Conservation (phyloP, 257 asterid species). For the Prunella vulgaris region DNA sequence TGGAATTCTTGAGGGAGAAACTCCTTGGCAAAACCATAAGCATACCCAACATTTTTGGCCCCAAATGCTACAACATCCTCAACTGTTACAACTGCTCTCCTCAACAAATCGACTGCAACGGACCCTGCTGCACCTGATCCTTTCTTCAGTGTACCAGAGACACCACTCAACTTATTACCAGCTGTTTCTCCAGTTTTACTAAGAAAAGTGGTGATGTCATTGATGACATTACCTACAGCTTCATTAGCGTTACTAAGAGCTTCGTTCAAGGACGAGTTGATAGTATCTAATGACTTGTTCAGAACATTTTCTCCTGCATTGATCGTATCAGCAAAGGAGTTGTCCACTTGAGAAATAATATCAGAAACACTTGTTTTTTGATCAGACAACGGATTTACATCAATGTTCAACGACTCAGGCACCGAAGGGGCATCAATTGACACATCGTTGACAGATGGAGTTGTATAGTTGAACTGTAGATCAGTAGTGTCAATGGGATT, state of each 20-base stretch:
- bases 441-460: conserved; percentile 24
- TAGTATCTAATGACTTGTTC: conserved; percentile 42
- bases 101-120: conserved; percentile 49
- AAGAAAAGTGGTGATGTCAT: conserved; percentile 36
- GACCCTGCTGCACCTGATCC: conserved; percentile 57
- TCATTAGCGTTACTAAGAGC: conserved; percentile 38
- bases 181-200: conserved; percentile 61
- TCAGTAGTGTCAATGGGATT: conserved; percentile 20
- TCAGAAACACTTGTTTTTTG: conserved; percentile 30
- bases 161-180: conserved; percentile 41
- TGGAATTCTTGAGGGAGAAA: conserved; percentile 63
- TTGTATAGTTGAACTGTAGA: conserved; percentile 20
- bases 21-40: conserved; percentile 57
- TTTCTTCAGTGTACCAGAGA: conserved; percentile 54
- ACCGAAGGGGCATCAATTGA: conserved; percentile 33
- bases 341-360: conserved; percentile 27
- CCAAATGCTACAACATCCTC: conserved; percentile 60
- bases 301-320: conserved; percentile 44
- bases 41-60: conserved; percentile 49
- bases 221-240: conserved; percentile 42
- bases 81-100: conserved; percentile 38
- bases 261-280: conserved; percentile 44
- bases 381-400: no score
- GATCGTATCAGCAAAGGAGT: conserved; percentile 32
- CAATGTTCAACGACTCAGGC: conserved; percentile 31